A percentile compares a stretch with the other conserved stretches of the same genome.
Evolutionary conservation across 2,329 filamentous ascomycete species (phyloP).

Genomic region (Botrytis squamosa): DNA sequence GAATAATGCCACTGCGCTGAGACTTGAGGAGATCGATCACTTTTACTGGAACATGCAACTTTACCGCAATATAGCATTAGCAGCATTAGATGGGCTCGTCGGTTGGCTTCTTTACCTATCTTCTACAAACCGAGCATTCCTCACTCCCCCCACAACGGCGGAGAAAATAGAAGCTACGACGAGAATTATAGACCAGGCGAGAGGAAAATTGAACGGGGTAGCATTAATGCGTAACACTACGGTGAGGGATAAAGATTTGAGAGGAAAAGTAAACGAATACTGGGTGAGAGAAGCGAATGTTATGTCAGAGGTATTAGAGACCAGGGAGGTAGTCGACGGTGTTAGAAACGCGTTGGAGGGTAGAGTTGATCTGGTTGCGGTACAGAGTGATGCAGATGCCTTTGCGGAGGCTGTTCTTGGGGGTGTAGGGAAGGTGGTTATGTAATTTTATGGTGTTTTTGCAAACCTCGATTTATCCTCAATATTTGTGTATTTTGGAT

Average conservation of each 20-base stretch:
- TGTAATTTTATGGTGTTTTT: not conserved
- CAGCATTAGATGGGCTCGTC: slow-evolving; percentile 60
- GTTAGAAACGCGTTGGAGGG: slow-evolving; percentile 65
- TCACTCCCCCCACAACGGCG: slow-evolving; percentile 57
- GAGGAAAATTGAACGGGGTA: slow-evolving; percentile 68
- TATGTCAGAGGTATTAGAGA: slow-evolving; percentile 75
- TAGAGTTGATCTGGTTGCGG: slow-evolving; percentile 60
- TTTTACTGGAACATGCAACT: slow-evolving; percentile 70
- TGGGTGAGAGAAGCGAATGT: slow-evolving; percentile 76
- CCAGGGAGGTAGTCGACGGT: slow-evolving; percentile 70
- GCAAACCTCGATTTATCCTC: not conserved
- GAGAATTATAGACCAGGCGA: slow-evolving; percentile 55
- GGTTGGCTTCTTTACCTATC: slow-evolving; percentile 71
- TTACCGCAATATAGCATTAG: slow-evolving; percentile 63
- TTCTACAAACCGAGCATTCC: slow-evolving; percentile 76
- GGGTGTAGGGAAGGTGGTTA: not conserved
- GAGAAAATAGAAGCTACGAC: slow-evolving; percentile 64
- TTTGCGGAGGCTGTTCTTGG: slow-evolving; percentile 51
- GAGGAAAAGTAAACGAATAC: slow-evolving; percentile 66
- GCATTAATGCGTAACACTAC: slow-evolving; percentile 79
- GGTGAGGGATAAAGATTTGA: slow-evolving; percentile 68
- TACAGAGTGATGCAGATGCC: slow-evolving; percentile 62
- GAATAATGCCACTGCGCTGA: slow-evolving; percentile 60
- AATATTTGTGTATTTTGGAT: not conserved
- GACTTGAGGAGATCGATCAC: slow-evolving; percentile 63